Evolutionary conservation across 2,329 filamentous ascomycete species (phyloP).

Genomic region (Clarireedia homoeocarpa): DNA sequence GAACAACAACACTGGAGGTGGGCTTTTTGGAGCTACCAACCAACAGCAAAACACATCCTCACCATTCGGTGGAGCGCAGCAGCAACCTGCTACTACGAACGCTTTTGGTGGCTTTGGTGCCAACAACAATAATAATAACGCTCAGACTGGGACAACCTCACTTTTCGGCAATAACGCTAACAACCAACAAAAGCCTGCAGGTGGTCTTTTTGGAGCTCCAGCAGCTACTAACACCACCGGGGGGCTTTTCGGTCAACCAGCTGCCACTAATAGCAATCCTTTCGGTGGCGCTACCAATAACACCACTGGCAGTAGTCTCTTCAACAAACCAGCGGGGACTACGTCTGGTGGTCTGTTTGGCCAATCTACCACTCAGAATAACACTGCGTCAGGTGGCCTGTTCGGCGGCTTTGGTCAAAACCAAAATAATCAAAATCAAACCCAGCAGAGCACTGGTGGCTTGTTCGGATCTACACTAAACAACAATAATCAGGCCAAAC

Average conservation of each 20-base stretch:
- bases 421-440: conserved; percentile 32
- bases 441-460: conserved; percentile 32
- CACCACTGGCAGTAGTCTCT: conserved; percentile 29
- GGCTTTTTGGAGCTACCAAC: conserved; percentile 32
- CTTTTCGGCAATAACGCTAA: conserved; percentile 31
- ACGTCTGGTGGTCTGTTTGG: conserved; percentile 36
- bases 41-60: conserved; percentile 25
- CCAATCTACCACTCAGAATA: conserved; percentile 28
- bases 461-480: conserved; percentile 41
- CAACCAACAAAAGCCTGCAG: conserved; percentile 32
- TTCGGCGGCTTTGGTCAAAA: conserved; percentile 26
- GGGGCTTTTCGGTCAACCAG: conserved; percentile 30
- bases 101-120: conserved; percentile 29
- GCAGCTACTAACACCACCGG: conserved; percentile 26
- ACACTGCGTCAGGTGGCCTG: conserved; percentile 18
- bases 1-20: conserved; percentile 16
- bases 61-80: conserved; percentile 31
- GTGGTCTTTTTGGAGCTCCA: conserved; percentile 36
- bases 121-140: conserved; percentile 23
- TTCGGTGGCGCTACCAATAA: conserved; percentile 18
- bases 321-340: conserved; percentile 32
- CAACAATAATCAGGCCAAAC: conserved; percentile 46
- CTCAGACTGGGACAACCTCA: conserved; percentile 29
- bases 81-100: conserved; percentile 32
- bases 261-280: conserved; percentile 20